A percentile compares a stretch with the other conserved stretches of the same genome.
Evolutionary conservation across 352 stramenopile species (phyloP).

Genomic region (Blastocystis sp.): DNA sequence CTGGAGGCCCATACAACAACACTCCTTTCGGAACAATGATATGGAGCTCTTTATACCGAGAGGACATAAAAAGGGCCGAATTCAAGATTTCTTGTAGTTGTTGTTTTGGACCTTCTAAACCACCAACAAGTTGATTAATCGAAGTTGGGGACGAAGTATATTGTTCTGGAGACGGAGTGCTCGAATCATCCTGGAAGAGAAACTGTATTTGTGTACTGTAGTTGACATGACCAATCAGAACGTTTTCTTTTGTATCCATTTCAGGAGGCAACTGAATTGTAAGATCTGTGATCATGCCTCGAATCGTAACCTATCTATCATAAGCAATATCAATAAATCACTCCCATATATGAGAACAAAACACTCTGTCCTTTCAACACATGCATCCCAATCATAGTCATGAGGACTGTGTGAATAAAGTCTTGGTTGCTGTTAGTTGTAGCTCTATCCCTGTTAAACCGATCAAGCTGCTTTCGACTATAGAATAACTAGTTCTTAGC

Average conservation of each 20-base stretch:
- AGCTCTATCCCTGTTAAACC: conserved; percentile 37
- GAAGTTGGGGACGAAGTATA: background rate
- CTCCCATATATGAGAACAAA: conserved; percentile 63
- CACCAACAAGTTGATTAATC: background rate
- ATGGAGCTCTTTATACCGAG: background rate
- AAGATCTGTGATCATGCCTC: background rate
- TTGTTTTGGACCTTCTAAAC: conserved; percentile 12
- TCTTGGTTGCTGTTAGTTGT: conserved; percentile 47
- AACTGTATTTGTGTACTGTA: background rate
- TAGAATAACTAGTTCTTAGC: conserved; percentile 6
- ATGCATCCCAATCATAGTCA: background rate
- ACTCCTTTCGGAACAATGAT: conserved; percentile 74
- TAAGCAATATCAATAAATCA: background rate
- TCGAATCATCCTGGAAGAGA: conserved; percentile 12
- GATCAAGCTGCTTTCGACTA: conserved; percentile 39
- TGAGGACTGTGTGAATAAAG: background rate
- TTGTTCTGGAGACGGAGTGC: background rate
- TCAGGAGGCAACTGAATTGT: background rate
- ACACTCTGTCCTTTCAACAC: conserved; percentile 27
- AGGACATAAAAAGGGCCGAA: background rate
- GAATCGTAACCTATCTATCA: conserved; percentile 27
- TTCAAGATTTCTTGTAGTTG: conserved; percentile 12
- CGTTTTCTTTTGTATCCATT: background rate
- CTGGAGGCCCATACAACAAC: conserved; percentile 91
- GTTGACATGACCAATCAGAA: background rate